A percentile compares a stretch with the other conserved stretches of the same genome.
phyloP scores from a whole-genome alignment of 2,329 filamentous ascomycete genomes.

The Ceratocystis diversiconidia region DNA sequence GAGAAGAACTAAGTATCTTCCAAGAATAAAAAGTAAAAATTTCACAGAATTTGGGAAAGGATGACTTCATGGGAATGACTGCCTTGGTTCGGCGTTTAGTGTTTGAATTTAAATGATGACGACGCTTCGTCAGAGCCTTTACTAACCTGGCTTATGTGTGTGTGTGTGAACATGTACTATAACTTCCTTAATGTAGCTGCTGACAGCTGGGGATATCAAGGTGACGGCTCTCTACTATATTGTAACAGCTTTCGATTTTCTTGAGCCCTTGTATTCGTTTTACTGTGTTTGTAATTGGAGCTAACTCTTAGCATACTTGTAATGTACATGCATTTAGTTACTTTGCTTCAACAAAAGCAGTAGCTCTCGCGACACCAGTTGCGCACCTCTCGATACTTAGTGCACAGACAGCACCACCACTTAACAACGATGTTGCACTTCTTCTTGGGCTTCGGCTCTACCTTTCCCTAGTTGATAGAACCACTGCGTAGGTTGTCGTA shows the following conservation, averaged over 20 bases:
- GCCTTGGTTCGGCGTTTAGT: constrained; percentile 18
- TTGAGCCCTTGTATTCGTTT: neutral
- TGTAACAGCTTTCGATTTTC: too few relatives aligned
- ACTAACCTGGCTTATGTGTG: neutral
- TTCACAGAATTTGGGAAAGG: constrained; percentile 18
- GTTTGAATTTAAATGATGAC: constrained; percentile 18
- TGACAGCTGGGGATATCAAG: neutral
- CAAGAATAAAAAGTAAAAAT: constrained; percentile 19
- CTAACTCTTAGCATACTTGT: neutral
- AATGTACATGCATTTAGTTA: neutral
- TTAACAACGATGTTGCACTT: neutral
- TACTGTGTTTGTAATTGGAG: neutral
- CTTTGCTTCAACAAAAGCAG: neutral
- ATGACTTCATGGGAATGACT: constrained; percentile 20
- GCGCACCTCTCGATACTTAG: constrained; percentile 18
- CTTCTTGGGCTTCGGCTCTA: constrained; percentile 19
- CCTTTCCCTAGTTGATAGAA: constrained; percentile 31
- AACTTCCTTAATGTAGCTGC: neutral
- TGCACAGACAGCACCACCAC: neutral
- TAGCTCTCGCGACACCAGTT: neutral
- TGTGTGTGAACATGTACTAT: constrained; percentile 3
- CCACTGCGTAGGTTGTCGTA: constrained; percentile 55
- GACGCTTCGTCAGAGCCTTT: constrained; percentile 15
- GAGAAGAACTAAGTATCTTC: constrained; percentile 43
- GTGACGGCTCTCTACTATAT: neutral